Evolutionary conservation across 768 basidiomycete genomes (phyloP).

Genomic region (Ephemerocybe angulata): DNA sequence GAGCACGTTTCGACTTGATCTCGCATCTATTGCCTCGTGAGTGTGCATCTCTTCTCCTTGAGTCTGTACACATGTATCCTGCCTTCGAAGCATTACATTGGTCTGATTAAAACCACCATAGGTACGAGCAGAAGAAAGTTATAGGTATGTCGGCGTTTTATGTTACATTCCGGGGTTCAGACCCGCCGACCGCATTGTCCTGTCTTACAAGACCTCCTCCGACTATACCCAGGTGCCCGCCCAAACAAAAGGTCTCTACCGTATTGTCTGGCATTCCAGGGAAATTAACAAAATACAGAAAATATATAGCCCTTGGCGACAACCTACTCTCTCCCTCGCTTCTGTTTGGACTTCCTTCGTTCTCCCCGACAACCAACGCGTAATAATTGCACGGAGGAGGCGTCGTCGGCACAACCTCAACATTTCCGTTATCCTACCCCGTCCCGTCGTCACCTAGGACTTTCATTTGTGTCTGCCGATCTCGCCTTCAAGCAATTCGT

Average conservation of each 20-base stretch:
- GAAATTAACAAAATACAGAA: not conserved
- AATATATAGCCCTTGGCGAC: constrained; percentile 4
- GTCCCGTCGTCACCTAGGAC: not conserved
- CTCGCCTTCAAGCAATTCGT: constrained; percentile 8
- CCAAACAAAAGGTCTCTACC: constrained; percentile 4
- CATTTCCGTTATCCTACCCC: no score
- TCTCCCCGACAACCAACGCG: constrained; percentile 3
- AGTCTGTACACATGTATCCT: no score
- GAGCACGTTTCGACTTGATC: not conserved
- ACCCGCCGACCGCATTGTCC: not conserved
- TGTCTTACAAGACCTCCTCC: not conserved
- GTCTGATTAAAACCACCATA: no score
- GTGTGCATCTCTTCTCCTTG: not conserved
- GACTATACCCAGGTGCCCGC: not conserved
- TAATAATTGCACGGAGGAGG: not conserved
- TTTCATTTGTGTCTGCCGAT: not conserved
- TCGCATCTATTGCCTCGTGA: not conserved
- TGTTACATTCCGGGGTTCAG: constrained; percentile 1
- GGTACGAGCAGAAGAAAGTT: not conserved
- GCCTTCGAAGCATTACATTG: no score
- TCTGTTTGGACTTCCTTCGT: not conserved
- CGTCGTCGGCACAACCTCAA: no score
- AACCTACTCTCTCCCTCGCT: not conserved
- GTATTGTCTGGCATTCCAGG: constrained; percentile 5
- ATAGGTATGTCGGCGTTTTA: not conserved